Conservation (phyloP, 495 filamentous ascomycete species). For the Penicillium argentinense region DNA sequence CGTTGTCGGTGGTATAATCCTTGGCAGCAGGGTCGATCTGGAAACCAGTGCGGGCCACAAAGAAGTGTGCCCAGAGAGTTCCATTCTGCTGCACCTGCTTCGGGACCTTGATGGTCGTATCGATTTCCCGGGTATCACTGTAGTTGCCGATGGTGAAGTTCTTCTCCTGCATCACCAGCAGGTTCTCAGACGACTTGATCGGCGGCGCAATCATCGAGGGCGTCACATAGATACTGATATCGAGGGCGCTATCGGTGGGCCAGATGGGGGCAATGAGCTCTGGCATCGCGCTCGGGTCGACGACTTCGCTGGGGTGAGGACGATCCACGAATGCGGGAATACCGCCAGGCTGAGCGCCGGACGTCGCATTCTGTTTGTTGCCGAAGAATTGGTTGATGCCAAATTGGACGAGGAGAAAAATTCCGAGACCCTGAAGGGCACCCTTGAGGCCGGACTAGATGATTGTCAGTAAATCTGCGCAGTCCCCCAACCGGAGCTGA, state of each 20-base stretch:
- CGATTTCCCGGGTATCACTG: conserved; percentile 72
- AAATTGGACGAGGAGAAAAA: conserved; percentile 70
- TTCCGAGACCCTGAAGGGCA: conserved; percentile 62
- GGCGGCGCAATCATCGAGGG: conserved; percentile 68
- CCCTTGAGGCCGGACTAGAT: conserved; percentile 54
- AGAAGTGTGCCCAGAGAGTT: conserved; percentile 92
- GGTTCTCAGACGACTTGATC: conserved; percentile 55
- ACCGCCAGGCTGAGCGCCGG: conserved; percentile 44
- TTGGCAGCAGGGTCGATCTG: conserved; percentile 70
- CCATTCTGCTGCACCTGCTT: conserved; percentile 84
- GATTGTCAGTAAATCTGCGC: conserved; percentile 20
- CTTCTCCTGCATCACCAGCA: conserved; percentile 74
- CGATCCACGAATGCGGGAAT: conserved; percentile 69
- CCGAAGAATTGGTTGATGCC: conserved; percentile 58
- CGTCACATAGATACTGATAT: conserved; percentile 83
- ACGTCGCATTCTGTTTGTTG: conserved; percentile 46
- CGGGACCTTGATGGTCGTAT: conserved; percentile 77
- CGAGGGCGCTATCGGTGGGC: conserved; percentile 72
- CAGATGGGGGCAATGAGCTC: conserved; percentile 84
- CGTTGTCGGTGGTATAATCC: conserved; percentile 68
- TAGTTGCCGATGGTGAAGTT: conserved; percentile 79
- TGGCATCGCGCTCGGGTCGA: conserved; percentile 70
- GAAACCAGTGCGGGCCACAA: conserved; percentile 71
- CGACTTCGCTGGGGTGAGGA: conserved; percentile 57
- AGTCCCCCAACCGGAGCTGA: neutral